Percentiles rank a stretch among this genome's conserved stretches.
Evolutionary conservation across 148 eudicot genomes (phyloP).

Genomic region (Nepenthes gracilis): DNA sequence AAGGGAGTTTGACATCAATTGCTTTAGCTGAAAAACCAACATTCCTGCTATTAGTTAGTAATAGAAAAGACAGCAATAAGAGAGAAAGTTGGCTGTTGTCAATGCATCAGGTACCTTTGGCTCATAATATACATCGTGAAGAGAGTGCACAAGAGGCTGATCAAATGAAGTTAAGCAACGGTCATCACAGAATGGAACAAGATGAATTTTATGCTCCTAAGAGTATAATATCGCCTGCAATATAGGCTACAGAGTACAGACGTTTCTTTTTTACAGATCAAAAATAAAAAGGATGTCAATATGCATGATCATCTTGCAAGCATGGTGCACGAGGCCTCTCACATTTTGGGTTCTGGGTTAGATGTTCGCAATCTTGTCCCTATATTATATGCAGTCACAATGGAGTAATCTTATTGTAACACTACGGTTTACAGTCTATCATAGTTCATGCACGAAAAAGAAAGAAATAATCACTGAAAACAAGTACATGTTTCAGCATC

Average conservation of each 20-base stretch:
- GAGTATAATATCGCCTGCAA: constrained; percentile 75
- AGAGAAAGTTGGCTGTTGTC: neutral
- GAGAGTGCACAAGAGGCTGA: constrained; percentile 71
- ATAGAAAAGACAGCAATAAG: neutral
- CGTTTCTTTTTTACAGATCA: neutral
- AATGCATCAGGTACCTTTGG: constrained; percentile 51
- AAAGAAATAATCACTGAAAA: too few species aligned
- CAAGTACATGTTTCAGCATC: too few species aligned
- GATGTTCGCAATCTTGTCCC: too few species aligned
- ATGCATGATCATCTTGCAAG: too few species aligned
- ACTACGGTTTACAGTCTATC: too few species aligned
- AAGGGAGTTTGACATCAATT: constrained; percentile 11
- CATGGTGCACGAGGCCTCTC: too few species aligned
- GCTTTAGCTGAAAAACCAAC: neutral
- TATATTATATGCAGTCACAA: too few species aligned
- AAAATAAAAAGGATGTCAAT: neutral
- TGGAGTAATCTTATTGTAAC: too few species aligned
- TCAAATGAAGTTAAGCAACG: constrained; percentile 80
- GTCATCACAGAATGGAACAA: constrained; percentile 70
- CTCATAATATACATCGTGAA: constrained; percentile 70
- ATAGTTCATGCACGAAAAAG: too few species aligned
- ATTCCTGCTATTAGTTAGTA: too few species aligned
- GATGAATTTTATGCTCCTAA: constrained; percentile 54
- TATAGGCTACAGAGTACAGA: constrained; percentile 1
- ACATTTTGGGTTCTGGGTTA: too few species aligned